phyloP scores from a whole-genome alignment of 108 stramenopile species.

The Skeletonema grethae region DNA sequence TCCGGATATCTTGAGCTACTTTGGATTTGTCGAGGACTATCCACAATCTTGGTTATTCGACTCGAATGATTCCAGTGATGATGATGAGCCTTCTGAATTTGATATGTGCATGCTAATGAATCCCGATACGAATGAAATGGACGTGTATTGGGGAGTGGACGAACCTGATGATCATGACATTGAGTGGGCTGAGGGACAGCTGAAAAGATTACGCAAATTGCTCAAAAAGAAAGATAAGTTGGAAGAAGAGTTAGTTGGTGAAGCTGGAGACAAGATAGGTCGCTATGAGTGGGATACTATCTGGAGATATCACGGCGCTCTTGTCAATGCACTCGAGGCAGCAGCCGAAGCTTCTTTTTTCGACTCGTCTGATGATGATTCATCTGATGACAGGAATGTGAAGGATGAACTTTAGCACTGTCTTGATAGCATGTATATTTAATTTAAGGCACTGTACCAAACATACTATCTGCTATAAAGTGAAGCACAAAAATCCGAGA shows the following conservation, averaged over 20 bases:
- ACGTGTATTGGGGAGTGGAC: slow-evolving; percentile 16
- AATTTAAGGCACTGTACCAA: no score
- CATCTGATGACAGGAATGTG: background rate
- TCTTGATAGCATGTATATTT: no score
- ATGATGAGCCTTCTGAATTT: slow-evolving; percentile 15
- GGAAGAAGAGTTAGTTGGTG: slow-evolving; percentile 31
- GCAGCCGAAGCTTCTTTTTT: slow-evolving; percentile 8
- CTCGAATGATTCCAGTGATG: slow-evolving; percentile 9
- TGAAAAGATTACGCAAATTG: slow-evolving; percentile 22
- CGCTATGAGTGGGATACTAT: slow-evolving; percentile 40
- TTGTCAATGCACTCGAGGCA: slow-evolving; percentile 23
- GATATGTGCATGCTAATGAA: slow-evolving; percentile 27
- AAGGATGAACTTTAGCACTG: slow-evolving; percentile 3
- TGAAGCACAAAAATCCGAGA: background rate
- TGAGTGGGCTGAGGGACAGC: slow-evolving; percentile 26
- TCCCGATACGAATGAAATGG: slow-evolving; percentile 6
- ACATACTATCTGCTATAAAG: background rate
- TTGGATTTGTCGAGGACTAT: slow-evolving; percentile 33
- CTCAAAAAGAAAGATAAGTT: slow-evolving; percentile 13
- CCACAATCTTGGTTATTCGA: slow-evolving; percentile 49
- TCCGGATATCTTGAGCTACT: slow-evolving; percentile 24
- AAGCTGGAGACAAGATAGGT: slow-evolving; percentile 15
- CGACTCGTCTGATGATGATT: background rate
- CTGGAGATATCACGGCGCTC: slow-evolving; percentile 46
- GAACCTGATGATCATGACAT: slow-evolving; percentile 29